Percentiles rank a stretch among this genome's conserved stretches.
Conservation (phyloP, 2,329 filamentous ascomycete genomes). For the Boeremia lycopersici region DNA sequence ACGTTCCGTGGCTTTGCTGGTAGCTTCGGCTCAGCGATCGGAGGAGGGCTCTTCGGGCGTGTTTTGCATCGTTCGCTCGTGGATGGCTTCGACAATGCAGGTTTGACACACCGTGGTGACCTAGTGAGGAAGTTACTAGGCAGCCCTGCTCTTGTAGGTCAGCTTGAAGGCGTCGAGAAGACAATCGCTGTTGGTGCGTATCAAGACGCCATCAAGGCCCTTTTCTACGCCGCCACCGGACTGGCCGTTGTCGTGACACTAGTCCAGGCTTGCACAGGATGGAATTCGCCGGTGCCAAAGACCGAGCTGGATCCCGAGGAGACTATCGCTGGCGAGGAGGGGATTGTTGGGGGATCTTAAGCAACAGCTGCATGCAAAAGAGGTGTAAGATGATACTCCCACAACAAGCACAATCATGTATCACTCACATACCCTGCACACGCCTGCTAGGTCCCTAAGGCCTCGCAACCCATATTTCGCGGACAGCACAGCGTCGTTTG, state of each 20-base stretch:
- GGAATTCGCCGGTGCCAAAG: slow-evolving; percentile 50
- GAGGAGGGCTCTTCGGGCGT: slow-evolving; percentile 75
- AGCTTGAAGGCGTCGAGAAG: slow-evolving; percentile 56
- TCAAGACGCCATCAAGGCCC: slow-evolving; percentile 57
- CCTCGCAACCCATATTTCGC: too few species aligned
- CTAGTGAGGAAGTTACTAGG: slow-evolving; percentile 63
- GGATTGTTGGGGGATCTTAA: slow-evolving; percentile 2
- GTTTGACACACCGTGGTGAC: slow-evolving; percentile 46
- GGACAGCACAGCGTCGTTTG: too few species aligned
- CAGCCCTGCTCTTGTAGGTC: slow-evolving; percentile 61
- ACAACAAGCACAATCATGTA: too few species aligned
- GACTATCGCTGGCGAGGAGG: slow-evolving; percentile 31
- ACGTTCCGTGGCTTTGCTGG: slow-evolving; percentile 84
- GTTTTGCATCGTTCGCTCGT: slow-evolving; percentile 62
- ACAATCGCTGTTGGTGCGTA: slow-evolving; percentile 61
- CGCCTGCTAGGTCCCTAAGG: not conserved
- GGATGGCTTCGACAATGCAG: slow-evolving; percentile 60
- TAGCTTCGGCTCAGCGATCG: slow-evolving; percentile 79
- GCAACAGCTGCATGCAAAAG: not conserved
- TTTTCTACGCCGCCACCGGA: slow-evolving; percentile 60
- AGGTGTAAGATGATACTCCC: not conserved
- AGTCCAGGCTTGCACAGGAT: slow-evolving; percentile 65
- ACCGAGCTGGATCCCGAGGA: slow-evolving; percentile 27
- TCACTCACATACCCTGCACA: not conserved
- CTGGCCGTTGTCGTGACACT: slow-evolving; percentile 57